A percentile compares a stretch with the other conserved stretches of the same genome.
Evolutionary conservation across 192 early-diverging fungal genomes (phyloP).

Genomic region (Podochytrium sp.): DNA sequence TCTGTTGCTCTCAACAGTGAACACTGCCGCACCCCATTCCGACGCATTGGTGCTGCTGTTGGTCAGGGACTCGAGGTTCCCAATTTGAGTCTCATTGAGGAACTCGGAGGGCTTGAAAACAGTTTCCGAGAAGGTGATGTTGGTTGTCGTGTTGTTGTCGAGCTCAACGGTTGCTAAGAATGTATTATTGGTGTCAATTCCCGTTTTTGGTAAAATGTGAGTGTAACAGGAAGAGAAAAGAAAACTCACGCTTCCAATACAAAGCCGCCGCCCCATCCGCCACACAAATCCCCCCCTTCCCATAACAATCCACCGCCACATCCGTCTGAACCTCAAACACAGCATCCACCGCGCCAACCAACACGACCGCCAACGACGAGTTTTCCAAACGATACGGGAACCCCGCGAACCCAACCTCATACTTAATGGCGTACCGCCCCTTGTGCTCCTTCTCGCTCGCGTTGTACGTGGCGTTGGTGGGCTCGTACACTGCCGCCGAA

Average conservation of each 20-base stretch:
- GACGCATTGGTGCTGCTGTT: no score
- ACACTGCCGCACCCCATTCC: neutral
- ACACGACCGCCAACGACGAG: neutral
- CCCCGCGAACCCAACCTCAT: neutral
- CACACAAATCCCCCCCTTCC: neutral
- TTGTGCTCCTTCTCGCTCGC: no score
- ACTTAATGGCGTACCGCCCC: neutral
- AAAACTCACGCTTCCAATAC: neutral
- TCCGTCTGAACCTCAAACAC: neutral
- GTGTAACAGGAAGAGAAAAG: neutral
- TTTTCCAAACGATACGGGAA: neutral
- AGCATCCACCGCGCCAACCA: neutral
- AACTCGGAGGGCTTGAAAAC: no score
- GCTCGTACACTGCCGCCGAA: no score
- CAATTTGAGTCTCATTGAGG: no score
- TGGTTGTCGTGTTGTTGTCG: neutral
- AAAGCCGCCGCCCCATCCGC: neutral
- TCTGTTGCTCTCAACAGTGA: conserved; percentile 1
- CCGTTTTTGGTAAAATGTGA: neutral
- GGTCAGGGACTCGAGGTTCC: no score
- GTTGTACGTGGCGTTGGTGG: no score
- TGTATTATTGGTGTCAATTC: neutral
- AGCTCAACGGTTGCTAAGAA: neutral
- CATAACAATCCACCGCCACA: neutral
- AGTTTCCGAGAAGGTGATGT: neutral